These are phyloP conservation scores for Rubia occidens DNA, from an alignment of 305 asterid genomes.

Conservation along the genomic window DNA sequence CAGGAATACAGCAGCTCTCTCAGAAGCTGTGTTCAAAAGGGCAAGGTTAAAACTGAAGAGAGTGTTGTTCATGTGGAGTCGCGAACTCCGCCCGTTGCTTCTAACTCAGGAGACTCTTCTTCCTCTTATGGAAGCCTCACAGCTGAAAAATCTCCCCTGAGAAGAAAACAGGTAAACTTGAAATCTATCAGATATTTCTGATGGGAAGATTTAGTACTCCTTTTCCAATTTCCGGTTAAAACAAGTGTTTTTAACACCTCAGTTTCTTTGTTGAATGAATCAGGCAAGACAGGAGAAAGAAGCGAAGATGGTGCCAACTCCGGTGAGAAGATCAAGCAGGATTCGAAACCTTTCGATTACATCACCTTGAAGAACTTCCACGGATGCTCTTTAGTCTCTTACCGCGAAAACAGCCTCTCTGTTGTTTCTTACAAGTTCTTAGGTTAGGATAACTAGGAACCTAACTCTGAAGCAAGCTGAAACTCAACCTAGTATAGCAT, in stretches of 20 bases:
- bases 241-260: not conserved
- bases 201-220: not conserved
- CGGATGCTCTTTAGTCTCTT: not conserved
- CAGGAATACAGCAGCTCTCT: constrained; percentile 30
- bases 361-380: constrained; percentile 39
- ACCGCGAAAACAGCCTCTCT: constrained; percentile 40
- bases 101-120: constrained; percentile 22
- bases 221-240: not conserved
- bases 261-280: constrained; percentile 6
- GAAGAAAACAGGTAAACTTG: constrained; percentile 43
- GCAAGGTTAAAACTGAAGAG: constrained; percentile 21
- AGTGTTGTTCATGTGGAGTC: constrained; percentile 17
- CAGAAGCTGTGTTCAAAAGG: constrained; percentile 16
- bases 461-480: not conserved
- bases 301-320: constrained; percentile 33
- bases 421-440: constrained; percentile 30
- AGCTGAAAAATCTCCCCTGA: constrained; percentile 32
- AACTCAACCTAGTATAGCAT: not conserved
- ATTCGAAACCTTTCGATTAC: constrained; percentile 38
- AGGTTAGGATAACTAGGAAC: not conserved
- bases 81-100: constrained; percentile 17
- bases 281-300: constrained; percentile 44
- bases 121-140: constrained; percentile 37
- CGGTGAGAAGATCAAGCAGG: constrained; percentile 68
- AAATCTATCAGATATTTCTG: not conserved